These are phyloP conservation scores for Citrus medica DNA, from an alignment of 345 rosid species.

Conservation along the genomic window DNA sequence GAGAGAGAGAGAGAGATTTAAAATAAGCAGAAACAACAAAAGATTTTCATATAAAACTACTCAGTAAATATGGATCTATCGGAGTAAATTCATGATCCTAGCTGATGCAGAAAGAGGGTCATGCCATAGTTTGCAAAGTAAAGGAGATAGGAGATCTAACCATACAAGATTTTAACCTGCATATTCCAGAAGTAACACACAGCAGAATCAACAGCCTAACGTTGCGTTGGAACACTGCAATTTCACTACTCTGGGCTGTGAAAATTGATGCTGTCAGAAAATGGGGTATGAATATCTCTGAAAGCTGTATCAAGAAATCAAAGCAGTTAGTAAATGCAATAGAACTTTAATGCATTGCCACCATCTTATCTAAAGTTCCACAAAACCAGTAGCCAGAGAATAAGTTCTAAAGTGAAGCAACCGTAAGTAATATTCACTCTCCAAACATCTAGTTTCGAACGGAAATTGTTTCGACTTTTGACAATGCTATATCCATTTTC, in stretches of 20 bases:
- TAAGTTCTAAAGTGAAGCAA: neutral
- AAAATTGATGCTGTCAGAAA: constrained; percentile 93
- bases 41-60: neutral
- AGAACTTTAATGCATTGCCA: neutral
- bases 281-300: constrained; percentile 86
- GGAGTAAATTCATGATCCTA: neutral
- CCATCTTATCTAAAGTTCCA: neutral
- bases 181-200: constrained; percentile 77
- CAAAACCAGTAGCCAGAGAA: neutral
- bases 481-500: neutral
- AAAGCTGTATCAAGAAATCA: constrained; percentile 54
- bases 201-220: constrained; percentile 64
- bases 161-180: constrained; percentile 95
- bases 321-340: constrained; percentile 10
- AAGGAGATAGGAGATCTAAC: constrained; percentile 45
- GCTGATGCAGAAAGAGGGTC: neutral
- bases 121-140: constrained; percentile 10
- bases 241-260: constrained; percentile 72
- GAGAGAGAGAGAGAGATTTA: neutral
- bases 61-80: neutral
- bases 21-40: neutral
- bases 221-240: constrained; percentile 69
- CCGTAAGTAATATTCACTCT: neutral
- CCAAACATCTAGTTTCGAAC: neutral
- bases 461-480: neutral